Evolutionary conservation across 495 filamentous ascomycete species (phyloP).

Genomic region (Astrocystis sublimbata): DNA sequence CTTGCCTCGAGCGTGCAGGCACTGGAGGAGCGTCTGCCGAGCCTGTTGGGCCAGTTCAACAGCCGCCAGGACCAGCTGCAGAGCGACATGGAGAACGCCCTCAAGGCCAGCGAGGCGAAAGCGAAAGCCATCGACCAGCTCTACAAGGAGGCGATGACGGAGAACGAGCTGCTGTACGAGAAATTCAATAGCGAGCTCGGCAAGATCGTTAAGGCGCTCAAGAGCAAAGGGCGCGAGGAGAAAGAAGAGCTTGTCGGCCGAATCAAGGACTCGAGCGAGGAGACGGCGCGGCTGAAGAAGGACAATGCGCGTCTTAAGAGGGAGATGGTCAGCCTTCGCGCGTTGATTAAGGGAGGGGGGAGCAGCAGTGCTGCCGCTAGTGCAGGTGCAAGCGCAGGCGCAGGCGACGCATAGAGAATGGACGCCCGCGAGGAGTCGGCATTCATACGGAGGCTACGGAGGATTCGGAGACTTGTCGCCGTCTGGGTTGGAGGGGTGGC

Average conservation of each 20-base stretch:
- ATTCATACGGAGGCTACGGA: slow-evolving; percentile 17
- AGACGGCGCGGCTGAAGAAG: slow-evolving; percentile 70
- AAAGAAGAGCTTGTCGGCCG: slow-evolving; percentile 71
- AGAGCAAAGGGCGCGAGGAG: slow-evolving; percentile 65
- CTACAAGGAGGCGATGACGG: slow-evolving; percentile 83
- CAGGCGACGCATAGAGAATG: slow-evolving; percentile 35
- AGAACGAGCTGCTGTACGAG: slow-evolving; percentile 93
- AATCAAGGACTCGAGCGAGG: slow-evolving; percentile 66
- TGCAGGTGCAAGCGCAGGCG: slow-evolving; percentile 13
- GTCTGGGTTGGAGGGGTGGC: slow-evolving; percentile 22
- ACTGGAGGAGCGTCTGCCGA: slow-evolving; percentile 66
- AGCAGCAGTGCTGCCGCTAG: too few species aligned
- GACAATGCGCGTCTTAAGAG: slow-evolving; percentile 66
- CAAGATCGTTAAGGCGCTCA: slow-evolving; percentile 75
- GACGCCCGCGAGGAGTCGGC: slow-evolving; percentile 18
- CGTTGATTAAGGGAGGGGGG: slow-evolving; percentile 43
- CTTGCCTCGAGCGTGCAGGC: slow-evolving; percentile 58
- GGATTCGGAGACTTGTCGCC: too few species aligned
- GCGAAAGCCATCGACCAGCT: slow-evolving; percentile 83
- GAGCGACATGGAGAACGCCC: slow-evolving; percentile 65
- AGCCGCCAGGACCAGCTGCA: slow-evolving; percentile 62
- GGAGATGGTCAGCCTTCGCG: slow-evolving; percentile 53
- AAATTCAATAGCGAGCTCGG: slow-evolving; percentile 88
- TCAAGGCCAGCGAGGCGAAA: slow-evolving; percentile 73
- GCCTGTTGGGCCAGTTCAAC: slow-evolving; percentile 60